Evolutionary conservation across 768 basidiomycete genomes (phyloP), one percentile per base, ranked within the genome.

Genomic region (Pulveroboletus sp.): DNA sequence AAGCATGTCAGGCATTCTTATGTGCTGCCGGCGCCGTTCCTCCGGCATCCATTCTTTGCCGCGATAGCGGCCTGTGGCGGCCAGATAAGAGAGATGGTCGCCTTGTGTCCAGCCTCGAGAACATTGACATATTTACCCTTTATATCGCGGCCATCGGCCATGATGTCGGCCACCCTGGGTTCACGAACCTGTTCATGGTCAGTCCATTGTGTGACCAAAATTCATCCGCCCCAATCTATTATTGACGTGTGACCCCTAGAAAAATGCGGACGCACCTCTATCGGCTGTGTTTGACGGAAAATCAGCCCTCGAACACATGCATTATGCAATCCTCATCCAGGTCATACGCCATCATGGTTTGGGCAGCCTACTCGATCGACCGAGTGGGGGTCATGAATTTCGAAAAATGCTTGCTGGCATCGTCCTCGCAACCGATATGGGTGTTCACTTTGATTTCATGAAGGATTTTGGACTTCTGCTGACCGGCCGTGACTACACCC

Each of bases 131-230:
- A 12, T 86, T 98, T 59, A 80, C 88, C 2, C 69, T 97, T 12
- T 87, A 86, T 59, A 75, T 99, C 47, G 93, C 91, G 1, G 94
- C 94, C 37, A 92, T 99, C 59, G 96, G 96, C 0, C 96, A 99
- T 63, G 96, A 99, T 67, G 93, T 92, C 15, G 95, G 92, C 0
- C 96, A 99, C 70, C 96, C 96, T 0, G 96, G 96, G 0, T 80
- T 98, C 50, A 88, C 86, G 24, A 98, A 98, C 64, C 72, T 81
- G 12, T 98, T 97, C 71, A 89, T 98, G 89, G 93, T 91, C 60
- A 66, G 82, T 77, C 43, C 8, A 21, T 30, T 21, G 5, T 12
- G 10, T 27, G 21, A 27, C 47, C 43, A 24, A 32, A 36, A 33
- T 44, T 24, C 50, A 31, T 30, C 45, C 8, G 18, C 28, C 6